Evolutionary conservation across 306 rosid genomes (phyloP), one percentile per base, ranked within the genome.

Genomic region (Clitoria ternatea): DNA sequence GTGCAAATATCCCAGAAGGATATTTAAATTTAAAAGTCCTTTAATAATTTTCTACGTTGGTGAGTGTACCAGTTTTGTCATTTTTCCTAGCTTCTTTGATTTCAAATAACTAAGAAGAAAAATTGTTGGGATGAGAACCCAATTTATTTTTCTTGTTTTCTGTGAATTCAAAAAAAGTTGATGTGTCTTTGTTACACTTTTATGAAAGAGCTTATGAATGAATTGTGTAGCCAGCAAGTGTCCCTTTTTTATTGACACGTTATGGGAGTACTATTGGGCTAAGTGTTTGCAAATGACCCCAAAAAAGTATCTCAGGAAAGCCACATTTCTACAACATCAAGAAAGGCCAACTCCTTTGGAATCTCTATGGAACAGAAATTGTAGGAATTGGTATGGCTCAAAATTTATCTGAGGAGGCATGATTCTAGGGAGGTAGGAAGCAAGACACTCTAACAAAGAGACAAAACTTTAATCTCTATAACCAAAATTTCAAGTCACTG

Each of bases 21-120:
- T n/a, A n/a, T n/a, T n/a, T n/a, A n/a, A n/a, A n/a, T n/a, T n/a
- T n/a, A n/a, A n/a, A n/a, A n/a, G n/a, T n/a, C n/a, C 59, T n/a
- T 14, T 20, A 30, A 13, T 30, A 42, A 62, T 33, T 32, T 69
- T 36, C 53, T 64, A 53, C 15, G 24, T 12, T 12, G 15, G 24
- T 13, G 24, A 64, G 17, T 59, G 60, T 42, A 72, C 79, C 62
- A 57, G 81, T 35, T 55, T 59, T 66, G 56, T 66, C n/a, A n/a
- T n/a, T n/a, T n/a, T 62, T n/a, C 60, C 23, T 24, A 72, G 36
- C 76, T 81, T 73, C 66, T 73, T 80, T n/a, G n/a, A n/a, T n/a
- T n/a, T 67, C 66, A 72, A 32, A 77, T 52, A 44, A 18, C 30
- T 27, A 61, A 6, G 50, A 48, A 67, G 37, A 77, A 45, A 72